Evolutionary conservation across 2,329 filamentous ascomycete genomes (phyloP).

Genomic region (Monosporascus sp.): DNA sequence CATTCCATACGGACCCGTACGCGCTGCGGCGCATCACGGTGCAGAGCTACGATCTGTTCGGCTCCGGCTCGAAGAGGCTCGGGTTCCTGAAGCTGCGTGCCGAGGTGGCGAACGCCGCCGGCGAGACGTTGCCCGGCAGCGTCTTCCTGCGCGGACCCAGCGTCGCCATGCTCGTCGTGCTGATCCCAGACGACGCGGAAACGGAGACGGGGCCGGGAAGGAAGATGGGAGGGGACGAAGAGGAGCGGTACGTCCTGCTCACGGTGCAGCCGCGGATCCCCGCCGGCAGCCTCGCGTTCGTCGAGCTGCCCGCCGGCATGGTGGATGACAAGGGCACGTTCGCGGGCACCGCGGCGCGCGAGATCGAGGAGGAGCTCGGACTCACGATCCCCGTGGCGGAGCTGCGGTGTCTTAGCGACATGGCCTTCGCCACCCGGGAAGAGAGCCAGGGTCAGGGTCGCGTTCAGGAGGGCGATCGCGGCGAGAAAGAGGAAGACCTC

Average conservation of each 20-base stretch:
- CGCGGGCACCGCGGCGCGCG: constrained; percentile 51
- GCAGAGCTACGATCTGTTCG: constrained; percentile 50
- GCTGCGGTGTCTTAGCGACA: constrained; percentile 46
- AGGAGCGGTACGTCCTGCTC: constrained; percentile 51
- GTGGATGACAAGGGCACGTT: constrained; percentile 50
- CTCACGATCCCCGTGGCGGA: constrained; percentile 43
- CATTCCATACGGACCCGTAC: constrained; percentile 52
- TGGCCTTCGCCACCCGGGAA: constrained; percentile 29
- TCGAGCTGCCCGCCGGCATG: constrained; percentile 56
- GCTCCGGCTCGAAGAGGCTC: constrained; percentile 26
- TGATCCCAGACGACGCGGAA: constrained; percentile 45
- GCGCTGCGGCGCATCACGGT: constrained; percentile 43
- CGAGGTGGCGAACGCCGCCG: constrained; percentile 39
- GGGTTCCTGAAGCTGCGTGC: constrained; percentile 55
- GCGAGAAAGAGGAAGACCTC: constrained; percentile 25
- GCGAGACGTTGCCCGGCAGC: constrained; percentile 46
- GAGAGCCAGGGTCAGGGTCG: no score
- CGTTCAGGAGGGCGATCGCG: neutral
- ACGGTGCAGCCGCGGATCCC: constrained; percentile 56
- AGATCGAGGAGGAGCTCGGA: constrained; percentile 57
- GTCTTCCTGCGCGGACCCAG: constrained; percentile 56
- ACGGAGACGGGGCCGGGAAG: constrained; percentile 18
- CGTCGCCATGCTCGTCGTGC: constrained; percentile 55
- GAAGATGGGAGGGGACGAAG: neutral
- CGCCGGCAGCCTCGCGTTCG: constrained; percentile 48